Evolutionary conservation across 2,329 filamentous ascomycete genomes (phyloP).

Genomic region (Aspergillus aculeatinus): DNA sequence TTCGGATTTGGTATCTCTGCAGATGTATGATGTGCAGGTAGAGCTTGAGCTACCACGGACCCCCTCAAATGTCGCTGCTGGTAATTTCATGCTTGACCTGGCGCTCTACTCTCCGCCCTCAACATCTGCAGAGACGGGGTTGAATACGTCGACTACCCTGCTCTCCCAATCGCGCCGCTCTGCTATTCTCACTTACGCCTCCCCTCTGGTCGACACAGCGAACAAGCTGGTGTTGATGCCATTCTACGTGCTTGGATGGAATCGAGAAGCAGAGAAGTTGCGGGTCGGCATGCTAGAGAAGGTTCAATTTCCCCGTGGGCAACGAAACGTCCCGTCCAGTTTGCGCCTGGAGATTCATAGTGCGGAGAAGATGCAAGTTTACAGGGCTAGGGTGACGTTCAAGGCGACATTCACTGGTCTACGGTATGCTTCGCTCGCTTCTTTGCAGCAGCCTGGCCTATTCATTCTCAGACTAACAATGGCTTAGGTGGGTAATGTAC

Average conservation of each 20-base stretch:
- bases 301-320: conserved; percentile 62
- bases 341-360: conserved; percentile 69
- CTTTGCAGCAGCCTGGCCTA: too few species aligned
- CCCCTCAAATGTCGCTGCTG: conserved; percentile 68
- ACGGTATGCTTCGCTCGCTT: conserved; percentile 41
- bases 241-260: conserved; percentile 67
- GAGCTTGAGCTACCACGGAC: conserved; percentile 76
- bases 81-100: conserved; percentile 94
- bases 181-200: conserved; percentile 76
- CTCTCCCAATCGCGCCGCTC: conserved; percentile 69
- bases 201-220: conserved; percentile 64
- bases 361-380: conserved; percentile 71
- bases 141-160: conserved; percentile 40
- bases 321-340: conserved; percentile 53
- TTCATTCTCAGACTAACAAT: conserved; percentile 18
- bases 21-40: conserved; percentile 82
- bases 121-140: conserved; percentile 27
- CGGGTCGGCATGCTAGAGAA: conserved; percentile 71
- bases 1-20: conserved; percentile 62
- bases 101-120: conserved; percentile 59
- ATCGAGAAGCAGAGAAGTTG: conserved; percentile 63
- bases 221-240: conserved; percentile 63
- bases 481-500: conserved; percentile 75
- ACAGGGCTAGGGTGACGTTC: conserved; percentile 66
- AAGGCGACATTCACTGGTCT: conserved; percentile 74